phyloP scores from a whole-genome alignment of 495 filamentous ascomycete genomes.

The Aspergillus steynii region DNA sequence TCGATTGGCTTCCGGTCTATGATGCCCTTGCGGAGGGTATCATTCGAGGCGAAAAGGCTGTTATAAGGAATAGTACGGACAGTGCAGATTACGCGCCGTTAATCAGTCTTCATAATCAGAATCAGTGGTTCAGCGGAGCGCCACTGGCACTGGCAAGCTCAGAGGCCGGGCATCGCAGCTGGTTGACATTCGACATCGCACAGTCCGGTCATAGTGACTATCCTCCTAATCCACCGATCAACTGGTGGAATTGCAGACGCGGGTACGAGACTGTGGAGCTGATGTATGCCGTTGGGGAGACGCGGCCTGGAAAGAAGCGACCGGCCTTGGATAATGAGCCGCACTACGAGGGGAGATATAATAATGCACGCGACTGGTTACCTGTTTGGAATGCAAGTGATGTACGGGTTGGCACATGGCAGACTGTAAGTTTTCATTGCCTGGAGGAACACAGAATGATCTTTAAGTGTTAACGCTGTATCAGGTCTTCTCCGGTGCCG shows the following conservation, averaged over 20 bases:
- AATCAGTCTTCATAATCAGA: constrained; percentile 10
- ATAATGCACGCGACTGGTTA: not conserved
- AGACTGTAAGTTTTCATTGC: not conserved
- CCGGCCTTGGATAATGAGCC: constrained; percentile 12
- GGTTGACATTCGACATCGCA: constrained; percentile 10
- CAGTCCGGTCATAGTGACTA: constrained; percentile 12
- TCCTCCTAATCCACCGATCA: constrained; percentile 11
- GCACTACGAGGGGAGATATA: constrained; percentile 14
- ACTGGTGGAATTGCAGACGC: constrained; percentile 13
- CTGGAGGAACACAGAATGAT: not conserved
- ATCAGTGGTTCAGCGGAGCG: constrained; percentile 12
- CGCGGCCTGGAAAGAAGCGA: not conserved
- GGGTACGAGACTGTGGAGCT: constrained; percentile 13
- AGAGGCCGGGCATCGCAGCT: constrained; percentile 5
- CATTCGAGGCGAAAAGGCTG: not conserved
- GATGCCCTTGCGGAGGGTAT: constrained; percentile 8
- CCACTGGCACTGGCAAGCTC: constrained; percentile 5
- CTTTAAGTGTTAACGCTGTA: not conserved
- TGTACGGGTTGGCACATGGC: constrained; percentile 11
- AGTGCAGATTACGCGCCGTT: not conserved
- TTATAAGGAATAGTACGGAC: not conserved
- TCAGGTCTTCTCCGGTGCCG: constrained; percentile 15
- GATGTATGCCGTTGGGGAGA: constrained; percentile 10
- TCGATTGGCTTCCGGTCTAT: constrained; percentile 7
- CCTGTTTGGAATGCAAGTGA: constrained; percentile 12